Base-by-base conservation (phyloP, 257 asterid species). In the Rauvolfia tetraphylla region DNA sequence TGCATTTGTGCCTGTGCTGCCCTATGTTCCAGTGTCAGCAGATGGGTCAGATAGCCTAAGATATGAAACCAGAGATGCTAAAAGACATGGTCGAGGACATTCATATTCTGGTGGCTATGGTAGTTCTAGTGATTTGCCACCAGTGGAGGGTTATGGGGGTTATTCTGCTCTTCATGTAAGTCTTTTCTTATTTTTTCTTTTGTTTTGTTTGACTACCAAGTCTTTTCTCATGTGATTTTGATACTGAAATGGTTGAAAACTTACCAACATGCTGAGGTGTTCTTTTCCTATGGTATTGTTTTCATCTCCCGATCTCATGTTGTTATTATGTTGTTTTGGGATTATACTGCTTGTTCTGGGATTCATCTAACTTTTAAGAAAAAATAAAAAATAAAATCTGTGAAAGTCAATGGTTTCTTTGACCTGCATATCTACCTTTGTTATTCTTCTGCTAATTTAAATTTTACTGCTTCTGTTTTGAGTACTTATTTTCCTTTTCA, bases 71-170 rank as follows among this genome's bases (percentile, higher is more conserved):
- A 84, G 94, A 78, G 97, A 94, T 84, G 10, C 91, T 9, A 89
- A 83, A 80, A 83, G 81, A 81, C 97, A 89, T 83, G 92, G 89
- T 36, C 97, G 89, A 75, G 94, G 93, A 23, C 87, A 89, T 78
- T 85, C 95, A 79, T 90, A 89, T 85, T 87, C 93, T 49, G 84
- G 86, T 83, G 95, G 91, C 31, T 91, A 90, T 82, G 93, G 91
- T 51, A 82, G 87, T 72, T 77, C 87, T 36, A 46, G 82, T 76
- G 97, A 90, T 72, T 75, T 87, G 58, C 95, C 91, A 66, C 88
- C 88, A 72, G 76, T 53, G 59, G 97, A 92, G 82, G 79, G 85
- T 44, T 93, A 90, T 84, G 96, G 94, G 68, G 75, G 85, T 80
- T 91, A 91, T 76, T 82, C 91, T 51, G 81, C 87, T 77, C 76